Evolutionary conservation across 352 stramenopile genomes (phyloP).

Genomic region (Saprolegnia parasitica): DNA sequence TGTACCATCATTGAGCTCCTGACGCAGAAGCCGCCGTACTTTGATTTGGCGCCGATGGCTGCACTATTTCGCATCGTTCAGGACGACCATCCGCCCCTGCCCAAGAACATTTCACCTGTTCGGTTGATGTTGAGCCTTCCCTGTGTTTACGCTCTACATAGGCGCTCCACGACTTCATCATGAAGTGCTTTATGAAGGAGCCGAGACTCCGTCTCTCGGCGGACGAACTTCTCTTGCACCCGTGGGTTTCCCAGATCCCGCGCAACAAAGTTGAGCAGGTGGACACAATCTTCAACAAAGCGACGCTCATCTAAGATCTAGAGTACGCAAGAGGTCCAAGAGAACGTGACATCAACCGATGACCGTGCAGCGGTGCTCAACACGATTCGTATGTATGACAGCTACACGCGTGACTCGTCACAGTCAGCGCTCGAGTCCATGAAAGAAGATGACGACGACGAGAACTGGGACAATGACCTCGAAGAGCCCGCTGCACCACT

Average conservation of each 20-base stretch:
- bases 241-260: constrained; percentile 87
- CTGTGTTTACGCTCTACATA: constrained; percentile 27
- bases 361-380: constrained; percentile 78
- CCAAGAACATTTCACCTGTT: constrained; percentile 83
- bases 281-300: background rate
- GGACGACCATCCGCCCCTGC: constrained; percentile 88
- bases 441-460: constrained; percentile 49
- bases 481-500: constrained; percentile 45
- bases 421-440: constrained; percentile 11
- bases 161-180: constrained; percentile 88
- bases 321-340: constrained; percentile 71
- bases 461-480: constrained; percentile 86
- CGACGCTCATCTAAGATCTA: constrained; percentile 23
- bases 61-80: constrained; percentile 92
- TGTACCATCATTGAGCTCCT: constrained; percentile 94
- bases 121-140: constrained; percentile 2
- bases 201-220: constrained; percentile 72
- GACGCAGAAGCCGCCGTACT: constrained; percentile 91
- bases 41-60: constrained; percentile 86
- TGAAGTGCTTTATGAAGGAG: constrained; percentile 92
- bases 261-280: constrained; percentile 77
- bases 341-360: constrained; percentile 68
- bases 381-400: constrained; percentile 82
- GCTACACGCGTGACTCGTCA: constrained; percentile 29
- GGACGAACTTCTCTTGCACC: constrained; percentile 80